phyloP scores from a whole-genome alignment of 1,139 yeast genomes.

The Pichia sp. region DNA sequence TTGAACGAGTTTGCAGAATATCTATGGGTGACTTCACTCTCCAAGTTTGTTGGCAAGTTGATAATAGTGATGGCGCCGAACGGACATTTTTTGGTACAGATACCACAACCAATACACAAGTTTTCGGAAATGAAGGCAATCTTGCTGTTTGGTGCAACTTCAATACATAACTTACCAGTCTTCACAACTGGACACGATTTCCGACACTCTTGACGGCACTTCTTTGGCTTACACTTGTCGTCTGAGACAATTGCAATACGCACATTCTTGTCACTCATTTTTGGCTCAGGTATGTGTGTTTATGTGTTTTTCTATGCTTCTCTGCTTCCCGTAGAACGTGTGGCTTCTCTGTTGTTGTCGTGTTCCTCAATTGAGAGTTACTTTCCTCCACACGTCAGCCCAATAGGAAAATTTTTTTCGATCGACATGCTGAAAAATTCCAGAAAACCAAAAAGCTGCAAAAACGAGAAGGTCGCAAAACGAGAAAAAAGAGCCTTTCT shows the following conservation, averaged over 20 bases:
- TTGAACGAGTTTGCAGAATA: slow-evolving; percentile 97
- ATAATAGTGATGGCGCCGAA: slow-evolving; percentile 94
- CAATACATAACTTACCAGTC: slow-evolving; percentile 96
- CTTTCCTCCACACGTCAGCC: not conserved
- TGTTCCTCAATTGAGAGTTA: not conserved
- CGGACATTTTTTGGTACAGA: slow-evolving; percentile 97
- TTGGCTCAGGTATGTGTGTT: slow-evolving; percentile 18
- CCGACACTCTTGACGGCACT: slow-evolving; percentile 97
- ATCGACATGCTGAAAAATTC: not conserved
- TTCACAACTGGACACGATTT: slow-evolving; percentile 96
- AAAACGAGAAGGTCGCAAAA: not conserved
- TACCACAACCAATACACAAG: slow-evolving; percentile 98
- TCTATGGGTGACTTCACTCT: slow-evolving; percentile 88
- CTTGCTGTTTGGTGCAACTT: slow-evolving; percentile 84
- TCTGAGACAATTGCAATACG: slow-evolving; percentile 93
- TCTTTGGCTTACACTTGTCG: slow-evolving; percentile 96
- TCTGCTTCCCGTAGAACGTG: not conserved
- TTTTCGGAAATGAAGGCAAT: slow-evolving; percentile 95
- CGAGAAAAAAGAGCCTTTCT: not conserved
- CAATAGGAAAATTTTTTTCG: not conserved
- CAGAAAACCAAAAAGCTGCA: not conserved
- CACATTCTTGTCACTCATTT: slow-evolving; percentile 55
- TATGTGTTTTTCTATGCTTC: not conserved
- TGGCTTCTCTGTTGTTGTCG: not conserved
- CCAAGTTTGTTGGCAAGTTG: slow-evolving; percentile 93